A percentile compares a stretch with the other conserved stretches of the same genome.
These are phyloP conservation scores for Penicillium sp. DNA, from an alignment of 2,329 filamentous ascomycete genomes.

Conservation along the genomic window DNA sequence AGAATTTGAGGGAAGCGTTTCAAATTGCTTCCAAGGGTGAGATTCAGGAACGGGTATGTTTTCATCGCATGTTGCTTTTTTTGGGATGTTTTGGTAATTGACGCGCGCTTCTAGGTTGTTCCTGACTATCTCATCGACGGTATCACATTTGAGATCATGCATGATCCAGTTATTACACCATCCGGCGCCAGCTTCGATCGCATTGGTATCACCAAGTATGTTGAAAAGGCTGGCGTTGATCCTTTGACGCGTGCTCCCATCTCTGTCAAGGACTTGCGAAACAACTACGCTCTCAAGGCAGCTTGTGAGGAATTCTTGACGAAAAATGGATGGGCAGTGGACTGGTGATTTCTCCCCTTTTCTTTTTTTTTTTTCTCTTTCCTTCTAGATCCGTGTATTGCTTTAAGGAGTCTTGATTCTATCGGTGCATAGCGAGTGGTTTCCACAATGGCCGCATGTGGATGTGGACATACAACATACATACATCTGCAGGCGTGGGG, in stretches of 20 bases:
- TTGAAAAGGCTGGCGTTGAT: slow-evolving; percentile 72
- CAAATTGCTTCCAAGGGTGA: slow-evolving; percentile 43
- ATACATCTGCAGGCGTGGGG: slow-evolving; percentile 1
- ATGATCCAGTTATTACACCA: slow-evolving; percentile 57
- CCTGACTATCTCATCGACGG: slow-evolving; percentile 51
- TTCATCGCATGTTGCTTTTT: not conserved
- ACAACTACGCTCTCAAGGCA: slow-evolving; percentile 76
- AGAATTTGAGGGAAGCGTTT: slow-evolving; percentile 47
- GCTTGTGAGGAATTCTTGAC: slow-evolving; percentile 83
- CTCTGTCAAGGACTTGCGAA: slow-evolving; percentile 66
- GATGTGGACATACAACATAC: not conserved
- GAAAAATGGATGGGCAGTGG: slow-evolving; percentile 87
- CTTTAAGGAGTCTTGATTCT: not conserved
- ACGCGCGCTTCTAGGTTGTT: slow-evolving; percentile 38
- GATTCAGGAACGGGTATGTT: slow-evolving; percentile 44
- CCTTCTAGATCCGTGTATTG: not conserved
- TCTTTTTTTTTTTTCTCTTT: not conserved
- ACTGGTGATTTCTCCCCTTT: slow-evolving; percentile 60
- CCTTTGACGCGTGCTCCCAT: slow-evolving; percentile 80
- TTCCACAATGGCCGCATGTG: not conserved
- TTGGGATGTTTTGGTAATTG: not conserved
- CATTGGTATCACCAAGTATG: slow-evolving; percentile 78
- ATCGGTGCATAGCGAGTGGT: slow-evolving; percentile 21
- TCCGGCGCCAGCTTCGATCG: slow-evolving; percentile 90
- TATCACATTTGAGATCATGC: slow-evolving; percentile 53